Percentiles rank a stretch among this genome's conserved stretches.
phyloP scores from a whole-genome alignment of 768 basidiomycete species.

The Mycena latifolia region DNA sequence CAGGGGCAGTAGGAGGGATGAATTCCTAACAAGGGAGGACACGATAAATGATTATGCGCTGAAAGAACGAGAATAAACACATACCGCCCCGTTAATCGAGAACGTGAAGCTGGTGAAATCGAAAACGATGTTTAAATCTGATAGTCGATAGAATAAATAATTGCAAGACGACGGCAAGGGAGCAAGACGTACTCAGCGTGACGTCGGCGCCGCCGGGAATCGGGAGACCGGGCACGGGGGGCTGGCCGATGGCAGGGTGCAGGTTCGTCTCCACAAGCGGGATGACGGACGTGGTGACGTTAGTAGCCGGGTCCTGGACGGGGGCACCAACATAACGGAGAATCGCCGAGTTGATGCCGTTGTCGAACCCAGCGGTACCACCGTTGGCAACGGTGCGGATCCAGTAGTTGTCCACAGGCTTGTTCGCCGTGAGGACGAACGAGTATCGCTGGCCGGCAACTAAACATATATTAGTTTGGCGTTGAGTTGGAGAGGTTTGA shows the following conservation, averaged over 20 bases:
- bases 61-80: too few relatives aligned
- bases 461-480: neutral
- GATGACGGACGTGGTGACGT: constrained; percentile 18
- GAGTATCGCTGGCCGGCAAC: constrained; percentile 53
- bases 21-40: constrained; percentile 33
- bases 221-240: constrained; percentile 40
- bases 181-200: constrained; percentile 25
- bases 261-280: constrained; percentile 46
- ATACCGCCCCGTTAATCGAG: constrained; percentile 44
- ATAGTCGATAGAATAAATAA: neutral
- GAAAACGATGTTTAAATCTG: constrained; percentile 34
- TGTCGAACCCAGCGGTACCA: constrained; percentile 41
- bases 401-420: constrained; percentile 60
- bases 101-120: constrained; percentile 40
- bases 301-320: constrained; percentile 43
- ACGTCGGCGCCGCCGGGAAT: constrained; percentile 43
- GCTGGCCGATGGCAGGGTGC: constrained; percentile 26
- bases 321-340: constrained; percentile 53
- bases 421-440: constrained; percentile 52
- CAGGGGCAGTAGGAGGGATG: constrained; percentile 52
- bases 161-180: neutral
- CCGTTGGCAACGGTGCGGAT: constrained; percentile 45
- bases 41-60: too few relatives aligned
- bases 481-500: too few relatives aligned
- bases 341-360: constrained; percentile 52